Conservation (phyloP, 345 rosid species). For the Salix arbutifolia region DNA sequence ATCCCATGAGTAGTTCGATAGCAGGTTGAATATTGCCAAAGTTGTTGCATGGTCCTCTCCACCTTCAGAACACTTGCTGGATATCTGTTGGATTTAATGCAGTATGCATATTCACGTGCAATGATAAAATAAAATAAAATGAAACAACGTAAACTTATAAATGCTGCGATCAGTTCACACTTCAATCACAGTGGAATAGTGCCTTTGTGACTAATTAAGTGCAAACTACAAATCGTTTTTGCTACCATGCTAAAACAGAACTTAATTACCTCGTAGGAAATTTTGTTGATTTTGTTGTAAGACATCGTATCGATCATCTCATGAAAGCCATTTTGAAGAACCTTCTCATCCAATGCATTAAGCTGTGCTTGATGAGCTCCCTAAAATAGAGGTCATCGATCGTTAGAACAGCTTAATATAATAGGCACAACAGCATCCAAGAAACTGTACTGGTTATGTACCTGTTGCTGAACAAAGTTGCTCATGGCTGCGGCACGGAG, state of each 20-base stretch:
- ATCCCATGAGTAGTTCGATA: conserved; percentile 26
- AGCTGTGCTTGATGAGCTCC: conserved; percentile 12
- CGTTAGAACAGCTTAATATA: not conserved
- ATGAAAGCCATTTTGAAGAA: conserved; percentile 22
- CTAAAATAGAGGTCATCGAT: conserved; percentile 15
- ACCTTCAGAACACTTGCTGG: conserved; percentile 22
- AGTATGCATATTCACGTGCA: not conserved
- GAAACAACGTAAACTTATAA: not conserved
- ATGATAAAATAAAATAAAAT: not conserved
- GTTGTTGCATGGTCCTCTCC: conserved; percentile 24
- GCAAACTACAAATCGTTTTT: not conserved
- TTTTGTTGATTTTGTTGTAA: conserved; percentile 32
- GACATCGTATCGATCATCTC: conserved; percentile 45
- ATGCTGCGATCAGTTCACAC: no score
- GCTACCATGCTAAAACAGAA: not conserved
- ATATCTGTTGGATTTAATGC: conserved; percentile 5
- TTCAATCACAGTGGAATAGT: no score
- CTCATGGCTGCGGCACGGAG: conserved; percentile 27
- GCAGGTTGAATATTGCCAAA: conserved; percentile 12
- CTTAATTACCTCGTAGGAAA: conserved; percentile 53
- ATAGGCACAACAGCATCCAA: not conserved
- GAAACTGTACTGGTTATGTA: not conserved
- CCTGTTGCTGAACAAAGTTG: conserved; percentile 17
- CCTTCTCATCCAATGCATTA: conserved; percentile 38
- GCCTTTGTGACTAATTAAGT: no score